Base-by-base conservation (phyloP, 1,139 yeast species). In the Entelexis paramagnoliae region DNA sequence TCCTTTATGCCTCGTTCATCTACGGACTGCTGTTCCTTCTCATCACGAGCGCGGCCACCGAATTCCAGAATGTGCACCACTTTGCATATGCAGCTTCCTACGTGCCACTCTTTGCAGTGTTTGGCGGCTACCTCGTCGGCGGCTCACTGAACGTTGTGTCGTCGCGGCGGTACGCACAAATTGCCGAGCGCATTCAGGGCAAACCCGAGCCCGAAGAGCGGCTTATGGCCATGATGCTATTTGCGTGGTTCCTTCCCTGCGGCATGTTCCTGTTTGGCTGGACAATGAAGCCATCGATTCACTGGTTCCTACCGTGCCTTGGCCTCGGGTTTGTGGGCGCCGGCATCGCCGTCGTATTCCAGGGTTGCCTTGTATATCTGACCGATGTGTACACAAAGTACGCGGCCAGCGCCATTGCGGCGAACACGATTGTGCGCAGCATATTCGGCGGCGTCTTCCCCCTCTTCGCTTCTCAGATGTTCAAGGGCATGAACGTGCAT, bases 351-450 rank as follows among this genome's bases (percentile, higher is more conserved):
- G 70, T 77, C 60, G 72, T 80, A 62, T 72, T 76, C 74, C 69
- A 78, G 67, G 72, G 79, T 62, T 66, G 75, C 62, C 65, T 83
- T 55, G 73, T 76, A 53, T 83, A 82, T 61, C 69, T 82, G 43
- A 79, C 79, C 10, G 82, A 80, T 63, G 77, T 82, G 0, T 83
- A 80, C 62, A 69, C 76, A 28, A 67, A 70, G 24, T 78, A 75
- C 57, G 79, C 88, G 14, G 95, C 95, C 0, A 79, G 87, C 11
- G 93, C 86, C 0, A 72, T 84, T 65, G 93, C 91, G 6, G 88
- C 89, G 11, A 83, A 81, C 64, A 78, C 84, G 35, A 74, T 84
- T 55, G 68, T 81, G 50, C 74, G 95, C 61, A 79, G 83, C 52
- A 61, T 77, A 3, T 69, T 81, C 69, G 86, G 87, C 3, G 83